Evolutionary conservation across 2,329 filamentous ascomycete species (phyloP), one percentile per base, ranked within the genome.

Genomic region (Colletotrichum sublineola): DNA sequence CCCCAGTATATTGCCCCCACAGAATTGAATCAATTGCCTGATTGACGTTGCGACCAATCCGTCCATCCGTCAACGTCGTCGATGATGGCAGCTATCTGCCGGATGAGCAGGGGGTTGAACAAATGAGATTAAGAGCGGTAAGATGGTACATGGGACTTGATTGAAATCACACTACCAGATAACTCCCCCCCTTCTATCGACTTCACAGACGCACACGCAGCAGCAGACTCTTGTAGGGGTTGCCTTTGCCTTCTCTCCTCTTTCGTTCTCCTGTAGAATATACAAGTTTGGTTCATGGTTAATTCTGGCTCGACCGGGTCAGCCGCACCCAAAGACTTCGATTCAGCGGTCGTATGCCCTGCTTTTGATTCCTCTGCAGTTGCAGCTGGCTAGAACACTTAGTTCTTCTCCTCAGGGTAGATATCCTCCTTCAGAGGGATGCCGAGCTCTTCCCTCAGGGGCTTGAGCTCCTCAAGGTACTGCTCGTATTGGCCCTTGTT

Each of bases 401-500:
- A 81, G 78, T 86, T 84, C 80, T 86, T 81, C 79, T 83, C 82
- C 82, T 91, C 89, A 73, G 96, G 95, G 86, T 95, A 98, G 83
- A 98, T 88, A 80, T 94, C 91, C 89, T 98, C 96, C 89, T 96
- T 97, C 79, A 98, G 90, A 77, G 90, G 87, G 79, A 98, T 91
- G 79, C 96, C 96, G 75, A 98, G 91, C 88, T 98, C 96, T 89
- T 97, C 94, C 80, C 95, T 92, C 80, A 98, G 88, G 76, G 92
- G 89, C 89, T 97, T 94, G 78, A 99, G 94, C 87, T 97, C 94
- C 81, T 94, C 89, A 74, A 99, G 91, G 86, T 97, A 98, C 88
- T 97, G 93, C 81, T 98, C 90, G 88, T 99, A 99, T 88, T 99
- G 96, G 81, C 91, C 90, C 86, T 94, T 93, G 91, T 97, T 99